phyloP scores from a whole-genome alignment of 2,329 filamentous ascomycete species.

The Diplodia scrobiculata region DNA sequence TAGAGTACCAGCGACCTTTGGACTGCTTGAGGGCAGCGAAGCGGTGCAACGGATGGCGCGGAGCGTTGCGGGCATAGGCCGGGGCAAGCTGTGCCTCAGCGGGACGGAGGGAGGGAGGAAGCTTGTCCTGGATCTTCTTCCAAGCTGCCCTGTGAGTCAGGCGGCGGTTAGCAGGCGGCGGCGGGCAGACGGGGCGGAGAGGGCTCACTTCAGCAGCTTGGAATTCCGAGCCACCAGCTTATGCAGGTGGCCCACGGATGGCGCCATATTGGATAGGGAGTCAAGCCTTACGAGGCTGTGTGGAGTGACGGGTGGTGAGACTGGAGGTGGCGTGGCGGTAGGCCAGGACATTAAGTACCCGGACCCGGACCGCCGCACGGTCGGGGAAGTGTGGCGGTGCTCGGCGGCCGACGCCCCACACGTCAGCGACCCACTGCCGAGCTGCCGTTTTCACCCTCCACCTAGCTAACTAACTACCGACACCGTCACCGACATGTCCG shows the following conservation, averaged over 20 bases:
- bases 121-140: slow-evolving; percentile 52
- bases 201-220: slow-evolving; percentile 46
- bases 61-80: slow-evolving; percentile 59
- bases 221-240: slow-evolving; percentile 47
- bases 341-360: background rate
- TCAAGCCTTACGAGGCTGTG: slow-evolving; percentile 21
- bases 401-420: background rate
- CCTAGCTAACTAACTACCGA: background rate
- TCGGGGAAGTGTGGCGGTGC: too few relatives aligned
- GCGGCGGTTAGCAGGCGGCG: slow-evolving; percentile 19
- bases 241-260: slow-evolving; percentile 44
- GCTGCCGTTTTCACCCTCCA: background rate
- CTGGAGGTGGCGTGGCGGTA: slow-evolving; percentile 25
- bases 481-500: slow-evolving; percentile 65
- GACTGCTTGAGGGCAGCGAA: slow-evolving; percentile 64
- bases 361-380: too few relatives aligned
- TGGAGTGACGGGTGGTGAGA: slow-evolving; percentile 26
- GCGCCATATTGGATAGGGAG: slow-evolving; percentile 41
- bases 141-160: slow-evolving; percentile 48
- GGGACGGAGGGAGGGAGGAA: slow-evolving; percentile 49
- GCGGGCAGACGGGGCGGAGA: background rate
- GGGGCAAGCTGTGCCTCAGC: slow-evolving; percentile 59
- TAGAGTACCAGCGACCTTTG: slow-evolving; percentile 66
- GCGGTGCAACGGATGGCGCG: slow-evolving; percentile 63
- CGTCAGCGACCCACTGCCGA: background rate